Base-by-base conservation (phyloP, 805 yeast genomes). In the Metschnikowia picachoensis region DNA sequence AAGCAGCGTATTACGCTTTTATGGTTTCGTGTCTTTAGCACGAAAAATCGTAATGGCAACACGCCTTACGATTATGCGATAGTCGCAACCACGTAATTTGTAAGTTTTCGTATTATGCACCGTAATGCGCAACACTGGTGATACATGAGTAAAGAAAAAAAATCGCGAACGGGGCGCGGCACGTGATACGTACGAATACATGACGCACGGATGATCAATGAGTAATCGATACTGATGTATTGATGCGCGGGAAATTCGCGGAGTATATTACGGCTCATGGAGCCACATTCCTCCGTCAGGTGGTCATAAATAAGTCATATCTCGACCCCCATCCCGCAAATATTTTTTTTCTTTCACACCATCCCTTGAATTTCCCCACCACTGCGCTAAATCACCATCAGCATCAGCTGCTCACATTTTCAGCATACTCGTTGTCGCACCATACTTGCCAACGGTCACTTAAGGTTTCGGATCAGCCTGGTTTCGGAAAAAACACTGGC, bases 391-490 rank as follows among this genome's bases (percentile, higher is more conserved):
- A 30, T 30, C 2, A 30, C 6, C 32, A 11, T 30, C 32, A 30
- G 32, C 32, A 30, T 12, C 2, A 5, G 32, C 27, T 35, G 35
- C 35, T 14, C 35, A 13, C 35, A 14, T 14, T 36, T 31, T 40
- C 33, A 37, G 30, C 25, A 20, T 20, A 20, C 25, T 7, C 25
- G 25, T 20, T 20, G 25, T 20, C 25, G 25, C 25, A 20, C 25
- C 4, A 20, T 20, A 20, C 25, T 5, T 7, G 25, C 25, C 25
- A 20, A 37, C 50, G 50, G 47, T 43, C 41, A 47, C 46, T 47
- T 35, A 13, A 47, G 50, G 47, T 40, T 40, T 37, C 30, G 43
- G 47, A 17, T 32, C 34, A 43, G 28, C 47, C 47, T 40, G 47
- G 42, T 40, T 13, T 37, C 8, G 30, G 27, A 35, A 16, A 35